These are phyloP conservation scores for Aspergillus hancockii DNA, from an alignment of 495 filamentous ascomycete species.

Conservation along the genomic window DNA sequence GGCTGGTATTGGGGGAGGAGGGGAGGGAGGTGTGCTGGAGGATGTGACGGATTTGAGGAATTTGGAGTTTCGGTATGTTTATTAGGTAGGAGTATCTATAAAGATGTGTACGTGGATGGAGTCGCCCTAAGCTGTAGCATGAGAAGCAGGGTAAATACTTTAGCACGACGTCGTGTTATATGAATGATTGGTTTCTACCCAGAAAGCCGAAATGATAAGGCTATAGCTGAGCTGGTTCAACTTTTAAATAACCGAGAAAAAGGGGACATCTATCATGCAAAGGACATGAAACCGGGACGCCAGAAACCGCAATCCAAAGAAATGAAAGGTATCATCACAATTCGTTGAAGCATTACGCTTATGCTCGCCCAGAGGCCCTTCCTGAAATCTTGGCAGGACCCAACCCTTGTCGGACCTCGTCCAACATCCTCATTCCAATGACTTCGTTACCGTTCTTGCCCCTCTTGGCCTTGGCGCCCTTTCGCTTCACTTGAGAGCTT, in stretches of 20 bases:
- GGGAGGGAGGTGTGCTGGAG: background rate
- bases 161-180: background rate
- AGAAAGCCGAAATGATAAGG: background rate
- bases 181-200: background rate
- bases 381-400: constrained; percentile 61
- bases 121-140: no score
- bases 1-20: no score
- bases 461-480: constrained; percentile 55
- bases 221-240: background rate
- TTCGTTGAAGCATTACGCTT: constrained; percentile 18
- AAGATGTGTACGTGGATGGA: no score
- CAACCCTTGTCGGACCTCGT: constrained; percentile 81
- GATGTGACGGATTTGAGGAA: constrained; percentile 4
- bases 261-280: background rate
- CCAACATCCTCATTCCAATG: constrained; percentile 82
- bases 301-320: constrained; percentile 5
- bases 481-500: constrained; percentile 68
- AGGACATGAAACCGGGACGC: background rate
- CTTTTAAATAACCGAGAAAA: background rate
- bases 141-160: no score
- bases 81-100: background rate
- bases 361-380: constrained; percentile 33
- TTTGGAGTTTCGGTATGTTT: background rate
- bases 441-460: constrained; percentile 81
- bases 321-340: constrained; percentile 24